A percentile compares a stretch with the other conserved stretches of the same genome.
phyloP scores from a whole-genome alignment of 257 asterid genomes.

The Fraxinus americana region DNA sequence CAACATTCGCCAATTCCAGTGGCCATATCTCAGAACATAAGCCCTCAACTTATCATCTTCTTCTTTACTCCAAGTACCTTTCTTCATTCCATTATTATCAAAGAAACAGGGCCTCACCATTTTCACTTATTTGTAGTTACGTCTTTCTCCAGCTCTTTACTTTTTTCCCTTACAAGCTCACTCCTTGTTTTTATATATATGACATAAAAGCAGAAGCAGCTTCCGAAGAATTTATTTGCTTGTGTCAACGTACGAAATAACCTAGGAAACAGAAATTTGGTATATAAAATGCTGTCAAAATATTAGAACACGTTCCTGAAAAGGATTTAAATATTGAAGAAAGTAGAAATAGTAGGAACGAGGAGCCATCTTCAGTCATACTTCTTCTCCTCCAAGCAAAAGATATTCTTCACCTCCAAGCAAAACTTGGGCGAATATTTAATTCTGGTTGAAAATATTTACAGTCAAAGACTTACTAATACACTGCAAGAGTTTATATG shows the following conservation, averaged over 20 bases:
- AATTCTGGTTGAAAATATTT: neutral
- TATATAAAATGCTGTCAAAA: neutral
- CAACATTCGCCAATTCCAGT: constrained; percentile 27
- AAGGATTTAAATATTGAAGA: neutral
- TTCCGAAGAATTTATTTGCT: too few species aligned
- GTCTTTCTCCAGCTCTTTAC: neutral
- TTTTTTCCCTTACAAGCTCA: neutral
- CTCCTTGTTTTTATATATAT: neutral
- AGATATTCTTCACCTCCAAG: neutral
- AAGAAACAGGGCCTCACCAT: constrained; percentile 25
- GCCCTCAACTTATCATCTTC: constrained; percentile 30
- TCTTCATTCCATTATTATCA: constrained; percentile 29
- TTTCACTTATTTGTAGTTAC: neutral
- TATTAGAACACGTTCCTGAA: neutral
- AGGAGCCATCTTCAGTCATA: neutral
- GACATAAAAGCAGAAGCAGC: neutral
- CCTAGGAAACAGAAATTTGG: neutral
- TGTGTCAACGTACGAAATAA: neutral
- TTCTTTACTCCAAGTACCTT: constrained; percentile 33
- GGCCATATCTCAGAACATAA: constrained; percentile 26
- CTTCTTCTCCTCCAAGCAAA: too few species aligned
- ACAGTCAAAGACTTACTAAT: neutral
- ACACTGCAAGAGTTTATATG: too few species aligned
- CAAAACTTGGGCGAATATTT: neutral
- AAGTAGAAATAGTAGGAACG: neutral